phyloP scores from a whole-genome alignment of 371 early-diverging fungal genomes.

The Mucor indicus region DNA sequence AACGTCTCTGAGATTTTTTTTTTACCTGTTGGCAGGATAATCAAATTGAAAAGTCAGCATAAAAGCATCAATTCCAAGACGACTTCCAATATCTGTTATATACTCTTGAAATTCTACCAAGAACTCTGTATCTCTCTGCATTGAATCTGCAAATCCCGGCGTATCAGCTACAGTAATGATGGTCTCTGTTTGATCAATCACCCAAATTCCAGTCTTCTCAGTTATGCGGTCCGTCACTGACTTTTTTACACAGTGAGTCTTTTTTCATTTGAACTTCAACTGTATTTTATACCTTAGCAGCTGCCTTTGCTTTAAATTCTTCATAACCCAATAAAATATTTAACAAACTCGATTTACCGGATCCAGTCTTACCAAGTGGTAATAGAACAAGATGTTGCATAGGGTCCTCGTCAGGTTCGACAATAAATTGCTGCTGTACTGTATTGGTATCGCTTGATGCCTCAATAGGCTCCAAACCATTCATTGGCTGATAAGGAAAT shows the following conservation, averaged over 20 bases:
- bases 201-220: slow-evolving; percentile 29
- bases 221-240: slow-evolving; percentile 38
- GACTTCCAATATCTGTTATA: slow-evolving; percentile 36
- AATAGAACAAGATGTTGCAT: slow-evolving; percentile 14
- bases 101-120: slow-evolving; percentile 41
- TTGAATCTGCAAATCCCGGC: slow-evolving; percentile 45
- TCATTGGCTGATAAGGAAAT: slow-evolving; percentile 17
- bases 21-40: slow-evolving; percentile 15
- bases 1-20: too few relatives aligned
- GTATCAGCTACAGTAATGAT: slow-evolving; percentile 45
- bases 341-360: slow-evolving; percentile 45
- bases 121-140: slow-evolving; percentile 29
- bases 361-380: slow-evolving; percentile 43
- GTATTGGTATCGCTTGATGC: background rate
- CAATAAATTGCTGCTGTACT: slow-evolving; percentile 3
- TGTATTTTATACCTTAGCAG: slow-evolving; percentile 23
- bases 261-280: too few relatives aligned
- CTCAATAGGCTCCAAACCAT: background rate
- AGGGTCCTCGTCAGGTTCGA: slow-evolving; percentile 22
- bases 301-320: slow-evolving; percentile 37
- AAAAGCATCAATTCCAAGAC: slow-evolving; percentile 51
- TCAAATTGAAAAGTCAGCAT: slow-evolving; percentile 48
- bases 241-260: slow-evolving; percentile 10
- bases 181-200: slow-evolving; percentile 26
- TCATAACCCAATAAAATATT: slow-evolving; percentile 37